These are phyloP conservation scores for Dillenia turbinata DNA, from an alignment of 164 flowering plant genomes.

Conservation along the genomic window DNA sequence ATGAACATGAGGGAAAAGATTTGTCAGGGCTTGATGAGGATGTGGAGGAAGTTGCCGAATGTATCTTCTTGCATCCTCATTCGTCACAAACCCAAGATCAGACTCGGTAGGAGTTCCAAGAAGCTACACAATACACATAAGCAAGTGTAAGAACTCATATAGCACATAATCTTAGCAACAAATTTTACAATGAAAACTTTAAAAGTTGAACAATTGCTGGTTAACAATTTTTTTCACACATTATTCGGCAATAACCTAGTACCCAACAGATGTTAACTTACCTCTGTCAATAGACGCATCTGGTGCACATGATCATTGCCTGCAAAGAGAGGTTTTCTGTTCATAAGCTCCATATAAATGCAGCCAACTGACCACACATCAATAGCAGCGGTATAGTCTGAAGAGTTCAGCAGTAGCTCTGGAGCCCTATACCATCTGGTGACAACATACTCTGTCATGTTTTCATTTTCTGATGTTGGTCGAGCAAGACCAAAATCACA, in stretches of 20 bases:
- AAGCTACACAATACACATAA: slow-evolving; percentile 38
- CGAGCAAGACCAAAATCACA: slow-evolving; percentile 97
- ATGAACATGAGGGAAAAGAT: slow-evolving; percentile 65
- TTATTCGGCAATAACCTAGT: neutral
- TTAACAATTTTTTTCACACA: no score
- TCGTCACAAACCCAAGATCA: slow-evolving; percentile 68
- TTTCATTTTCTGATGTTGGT: slow-evolving; percentile 64
- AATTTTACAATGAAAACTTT: neutral
- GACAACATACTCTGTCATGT: slow-evolving; percentile 95
- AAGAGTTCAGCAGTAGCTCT: slow-evolving; percentile 75
- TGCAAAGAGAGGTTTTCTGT: slow-evolving; percentile 69
- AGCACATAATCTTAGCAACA: neutral
- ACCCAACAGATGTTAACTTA: slow-evolving; percentile 16
- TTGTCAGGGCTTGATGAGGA: slow-evolving; percentile 54
- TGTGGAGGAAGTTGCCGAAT: slow-evolving; percentile 51
- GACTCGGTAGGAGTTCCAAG: slow-evolving; percentile 91
- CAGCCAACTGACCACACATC: slow-evolving; percentile 99
- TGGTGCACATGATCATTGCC: slow-evolving; percentile 96
- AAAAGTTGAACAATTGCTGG: no score
- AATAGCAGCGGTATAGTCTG: slow-evolving; percentile 91
- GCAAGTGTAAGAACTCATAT: slow-evolving; percentile 3
- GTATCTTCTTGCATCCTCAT: slow-evolving; percentile 75
- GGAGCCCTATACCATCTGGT: slow-evolving; percentile 99
- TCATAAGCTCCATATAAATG: slow-evolving; percentile 92
- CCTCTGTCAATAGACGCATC: slow-evolving; percentile 87